Conservation (phyloP, 352 stramenopile species). For the Aphanomyces stellatus region DNA sequence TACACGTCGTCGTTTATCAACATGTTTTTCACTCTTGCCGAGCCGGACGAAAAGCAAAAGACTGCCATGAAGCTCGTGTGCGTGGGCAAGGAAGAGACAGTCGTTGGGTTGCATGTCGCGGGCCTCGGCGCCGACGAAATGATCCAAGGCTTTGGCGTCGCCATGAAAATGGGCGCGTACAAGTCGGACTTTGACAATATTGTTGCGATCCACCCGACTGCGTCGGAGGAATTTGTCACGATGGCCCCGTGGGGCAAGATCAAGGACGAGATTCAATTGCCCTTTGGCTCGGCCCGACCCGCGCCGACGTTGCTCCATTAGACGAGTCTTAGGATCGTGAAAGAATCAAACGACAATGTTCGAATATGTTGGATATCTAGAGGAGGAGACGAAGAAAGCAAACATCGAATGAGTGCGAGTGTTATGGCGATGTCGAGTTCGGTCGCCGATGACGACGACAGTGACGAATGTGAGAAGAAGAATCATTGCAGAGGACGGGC, state of each 20-base stretch:
- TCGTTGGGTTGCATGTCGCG: constrained; percentile 95
- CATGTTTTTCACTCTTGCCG: constrained; percentile 89
- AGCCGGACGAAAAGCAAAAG: constrained; percentile 87
- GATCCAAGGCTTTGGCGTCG: constrained; percentile 96
- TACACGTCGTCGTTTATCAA: constrained; percentile 96
- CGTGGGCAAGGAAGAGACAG: constrained; percentile 72
- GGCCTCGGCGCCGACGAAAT: constrained; percentile 94
- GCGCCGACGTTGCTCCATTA: no score
- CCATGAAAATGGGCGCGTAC: constrained; percentile 96
- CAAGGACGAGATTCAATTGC: constrained; percentile 59
- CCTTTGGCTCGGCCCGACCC: constrained; percentile 32
- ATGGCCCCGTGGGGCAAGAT: constrained; percentile 85
- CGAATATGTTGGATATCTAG: no score
- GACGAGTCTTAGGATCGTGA: no score
- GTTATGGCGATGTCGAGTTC: no score
- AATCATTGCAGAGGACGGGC: no score
- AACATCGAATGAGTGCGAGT: no score
- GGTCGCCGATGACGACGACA: no score
- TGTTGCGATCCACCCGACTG: constrained; percentile 95
- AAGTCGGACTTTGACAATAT: constrained; percentile 95
- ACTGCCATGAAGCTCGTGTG: constrained; percentile 92
- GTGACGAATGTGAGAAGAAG: no score
- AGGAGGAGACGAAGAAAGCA: no score
- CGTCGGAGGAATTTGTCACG: constrained; percentile 94
- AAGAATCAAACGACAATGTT: no score